These are phyloP conservation scores for Rauvolfia tetraphylla DNA, from an alignment of 257 asterid species.

Conservation along the genomic window DNA sequence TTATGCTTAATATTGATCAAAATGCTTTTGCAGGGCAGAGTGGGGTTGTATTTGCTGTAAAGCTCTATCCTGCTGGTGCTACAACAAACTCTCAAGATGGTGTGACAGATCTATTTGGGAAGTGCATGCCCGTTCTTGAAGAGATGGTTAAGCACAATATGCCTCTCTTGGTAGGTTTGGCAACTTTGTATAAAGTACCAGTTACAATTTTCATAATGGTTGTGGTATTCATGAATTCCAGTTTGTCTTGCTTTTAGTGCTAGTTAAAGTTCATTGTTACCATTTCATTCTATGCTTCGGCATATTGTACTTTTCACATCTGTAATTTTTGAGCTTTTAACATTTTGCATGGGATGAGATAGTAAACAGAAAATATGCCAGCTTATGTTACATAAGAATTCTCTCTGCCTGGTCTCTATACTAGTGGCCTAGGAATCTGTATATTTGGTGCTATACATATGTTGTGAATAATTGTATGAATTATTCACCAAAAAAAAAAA, in stretches of 20 bases:
- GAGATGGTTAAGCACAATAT: constrained; percentile 83
- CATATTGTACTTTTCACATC: neutral
- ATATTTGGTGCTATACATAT: neutral
- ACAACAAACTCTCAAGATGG: constrained; percentile 98
- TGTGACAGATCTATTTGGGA: constrained; percentile 93
- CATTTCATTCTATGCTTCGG: neutral
- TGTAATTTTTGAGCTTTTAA: neutral
- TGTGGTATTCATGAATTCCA: neutral
- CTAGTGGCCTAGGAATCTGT: neutral
- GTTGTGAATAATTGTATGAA: too few relatives aligned
- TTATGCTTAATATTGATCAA: constrained; percentile 17
- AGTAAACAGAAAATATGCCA: too few relatives aligned
- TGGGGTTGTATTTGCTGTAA: constrained; percentile 74
- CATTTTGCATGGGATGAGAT: too few relatives aligned
- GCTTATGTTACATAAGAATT: neutral
- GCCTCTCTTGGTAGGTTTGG: constrained; percentile 75
- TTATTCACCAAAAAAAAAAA: too few relatives aligned
- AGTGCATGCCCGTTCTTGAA: constrained; percentile 87
- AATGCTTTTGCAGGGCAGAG: constrained; percentile 56
- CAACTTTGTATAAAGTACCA: neutral
- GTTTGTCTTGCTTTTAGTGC: neutral
- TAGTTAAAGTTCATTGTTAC: neutral
- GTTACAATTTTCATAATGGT: neutral
- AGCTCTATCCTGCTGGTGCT: constrained; percentile 97
- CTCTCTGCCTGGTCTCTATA: neutral